These are phyloP conservation scores for Pseudomassariella vexata DNA, from an alignment of 2,329 filamentous ascomycete species.

Conservation along the genomic window DNA sequence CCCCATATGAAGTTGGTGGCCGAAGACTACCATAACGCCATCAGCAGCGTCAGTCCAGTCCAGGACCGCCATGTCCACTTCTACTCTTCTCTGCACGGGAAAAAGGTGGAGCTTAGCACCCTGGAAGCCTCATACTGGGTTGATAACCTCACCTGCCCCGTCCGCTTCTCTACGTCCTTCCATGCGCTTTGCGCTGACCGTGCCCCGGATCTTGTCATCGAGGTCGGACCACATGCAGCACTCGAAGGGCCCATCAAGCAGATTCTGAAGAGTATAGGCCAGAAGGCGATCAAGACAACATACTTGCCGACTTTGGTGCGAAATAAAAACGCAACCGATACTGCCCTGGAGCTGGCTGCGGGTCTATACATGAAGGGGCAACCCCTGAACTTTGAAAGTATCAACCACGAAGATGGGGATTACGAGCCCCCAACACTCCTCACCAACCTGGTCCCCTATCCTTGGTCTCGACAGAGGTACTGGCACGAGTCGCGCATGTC, in stretches of 20 bases:
- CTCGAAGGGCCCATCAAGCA: constrained; percentile 18
- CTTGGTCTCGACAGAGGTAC: constrained; percentile 24
- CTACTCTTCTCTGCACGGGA: constrained; percentile 16
- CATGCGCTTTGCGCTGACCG: constrained; percentile 10
- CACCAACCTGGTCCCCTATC: constrained; percentile 21
- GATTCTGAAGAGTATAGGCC: constrained; percentile 14
- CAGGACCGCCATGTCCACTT: constrained; percentile 9
- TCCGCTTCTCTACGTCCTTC: constrained; percentile 14
- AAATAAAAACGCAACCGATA: constrained; percentile 12
- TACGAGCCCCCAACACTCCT: constrained; percentile 9
- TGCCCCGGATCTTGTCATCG: constrained; percentile 14
- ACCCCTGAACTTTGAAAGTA: constrained; percentile 20
- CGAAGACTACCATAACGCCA: constrained; percentile 13
- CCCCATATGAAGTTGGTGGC: constrained; percentile 18
- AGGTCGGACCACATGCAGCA: constrained; percentile 17
- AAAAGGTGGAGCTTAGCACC: constrained; percentile 9
- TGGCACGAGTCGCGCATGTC: constrained; percentile 25
- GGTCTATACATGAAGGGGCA: constrained; percentile 21
- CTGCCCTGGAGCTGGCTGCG: constrained; percentile 19
- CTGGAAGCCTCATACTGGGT: constrained; percentile 18
- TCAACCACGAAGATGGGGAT: constrained; percentile 13
- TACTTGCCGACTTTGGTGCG: constrained; percentile 23
- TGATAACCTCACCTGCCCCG: constrained; percentile 17
- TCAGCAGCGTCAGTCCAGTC: neutral
- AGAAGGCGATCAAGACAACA: constrained; percentile 13